Evolutionary conservation across 306 rosid genomes (phyloP).

Genomic region (Gleditsia sinensis): DNA sequence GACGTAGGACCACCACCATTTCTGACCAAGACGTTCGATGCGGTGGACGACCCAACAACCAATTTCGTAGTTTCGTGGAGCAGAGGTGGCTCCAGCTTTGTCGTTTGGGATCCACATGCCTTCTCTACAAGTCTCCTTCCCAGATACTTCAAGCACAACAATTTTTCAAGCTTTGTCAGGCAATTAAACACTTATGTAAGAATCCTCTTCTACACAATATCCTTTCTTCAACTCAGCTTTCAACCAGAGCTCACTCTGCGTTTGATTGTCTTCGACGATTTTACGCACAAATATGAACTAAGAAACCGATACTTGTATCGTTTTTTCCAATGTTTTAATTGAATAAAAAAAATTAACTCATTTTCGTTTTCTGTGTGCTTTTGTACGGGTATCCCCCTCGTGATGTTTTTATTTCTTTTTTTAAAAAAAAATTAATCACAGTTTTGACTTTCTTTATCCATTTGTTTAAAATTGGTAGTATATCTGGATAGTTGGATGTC

Average conservation of each 20-base stretch:
- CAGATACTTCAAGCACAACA: conserved; percentile 79
- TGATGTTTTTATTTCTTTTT: not conserved
- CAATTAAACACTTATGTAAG: conserved; percentile 94
- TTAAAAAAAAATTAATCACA: too few species aligned
- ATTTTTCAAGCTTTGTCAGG: conserved; percentile 91
- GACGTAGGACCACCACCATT: conserved; percentile 83
- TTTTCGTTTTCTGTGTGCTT: not conserved
- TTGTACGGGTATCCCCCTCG: not conserved
- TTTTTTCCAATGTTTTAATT: not conserved
- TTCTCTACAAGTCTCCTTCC: conserved; percentile 70
- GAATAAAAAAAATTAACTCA: not conserved
- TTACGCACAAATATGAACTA: not conserved
- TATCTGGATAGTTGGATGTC: not conserved
- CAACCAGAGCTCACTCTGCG: not conserved
- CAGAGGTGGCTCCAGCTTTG: conserved; percentile 69
- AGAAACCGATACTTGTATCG: not conserved
- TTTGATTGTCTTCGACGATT: not conserved
- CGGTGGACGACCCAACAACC: conserved; percentile 63
- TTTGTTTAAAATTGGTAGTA: not conserved
- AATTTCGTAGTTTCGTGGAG: conserved; percentile 71
- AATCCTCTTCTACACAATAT: conserved; percentile 24
- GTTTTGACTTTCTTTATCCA: not conserved
- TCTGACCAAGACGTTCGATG: conserved; percentile 72
- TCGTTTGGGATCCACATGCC: conserved; percentile 77
- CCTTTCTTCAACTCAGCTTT: not conserved